These are phyloP conservation scores for Physaria fendleri DNA, from an alignment of 345 rosid genomes.

Conservation along the genomic window DNA sequence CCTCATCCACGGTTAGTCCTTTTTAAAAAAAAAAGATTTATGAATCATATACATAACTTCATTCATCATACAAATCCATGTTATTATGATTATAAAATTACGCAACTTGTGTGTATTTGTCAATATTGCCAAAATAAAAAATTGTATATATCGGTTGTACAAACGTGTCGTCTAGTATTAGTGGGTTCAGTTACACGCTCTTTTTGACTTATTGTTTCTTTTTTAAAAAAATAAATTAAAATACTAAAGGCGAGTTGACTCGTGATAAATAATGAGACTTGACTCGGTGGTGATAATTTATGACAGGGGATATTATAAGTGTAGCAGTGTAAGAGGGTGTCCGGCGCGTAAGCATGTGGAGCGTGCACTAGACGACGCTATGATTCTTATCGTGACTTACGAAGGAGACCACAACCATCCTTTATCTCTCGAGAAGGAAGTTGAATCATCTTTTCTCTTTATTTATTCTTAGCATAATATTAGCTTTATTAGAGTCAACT, in stretches of 20 bases:
- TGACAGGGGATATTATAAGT: constrained; percentile 82
- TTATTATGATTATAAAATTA: no score
- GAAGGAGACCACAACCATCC: constrained; percentile 83
- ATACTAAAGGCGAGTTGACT: background rate
- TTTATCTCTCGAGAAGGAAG: constrained; percentile 42
- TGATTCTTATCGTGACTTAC: constrained; percentile 77
- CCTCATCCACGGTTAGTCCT: constrained; percentile 98
- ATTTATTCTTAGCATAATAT: background rate
- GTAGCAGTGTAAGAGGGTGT: constrained; percentile 83
- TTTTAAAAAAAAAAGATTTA: no score
- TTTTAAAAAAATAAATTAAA: no score
- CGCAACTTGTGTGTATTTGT: constrained; percentile 12
- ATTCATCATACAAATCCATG: no score
- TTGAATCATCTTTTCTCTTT: constrained; percentile 19
- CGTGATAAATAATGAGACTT: background rate
- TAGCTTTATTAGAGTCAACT: background rate
- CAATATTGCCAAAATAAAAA: constrained; percentile 6
- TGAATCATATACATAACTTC: no score
- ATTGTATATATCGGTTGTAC: constrained; percentile 20
- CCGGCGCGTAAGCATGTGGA: constrained; percentile 97
- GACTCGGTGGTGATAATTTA: background rate
- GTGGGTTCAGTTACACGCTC: constrained; percentile 12
- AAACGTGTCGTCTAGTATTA: constrained; percentile 23
- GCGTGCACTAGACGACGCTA: constrained; percentile 68
- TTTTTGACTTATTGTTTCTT: constrained; percentile 20